Evolutionary conservation across 2,329 filamentous ascomycete genomes (phyloP), one percentile per base, ranked within the genome.

Genomic region (Sporothrix globosa): DNA sequence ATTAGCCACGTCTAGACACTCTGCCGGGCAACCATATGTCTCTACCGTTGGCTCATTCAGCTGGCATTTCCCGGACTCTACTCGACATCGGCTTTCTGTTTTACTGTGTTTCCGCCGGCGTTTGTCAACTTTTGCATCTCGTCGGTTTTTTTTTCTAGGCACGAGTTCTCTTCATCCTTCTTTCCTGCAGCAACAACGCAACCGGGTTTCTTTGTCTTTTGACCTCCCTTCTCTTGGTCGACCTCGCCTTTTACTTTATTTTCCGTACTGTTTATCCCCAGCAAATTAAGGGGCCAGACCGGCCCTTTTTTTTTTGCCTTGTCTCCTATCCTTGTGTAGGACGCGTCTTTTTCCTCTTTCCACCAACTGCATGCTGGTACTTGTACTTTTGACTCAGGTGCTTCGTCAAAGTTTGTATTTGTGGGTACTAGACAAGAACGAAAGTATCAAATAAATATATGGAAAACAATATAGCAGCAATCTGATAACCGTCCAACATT

Each of bases 1-100:
- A 61, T 46, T 63, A 39, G 41, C 58, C 58, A 63, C n/a, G 41
- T 27, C 58, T 63, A 46, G 58, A 63, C n/a, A 34, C 34, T 30
- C 30, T 34, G 34, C 34, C 34, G 34, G 34, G 34, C 34, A 9
- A 1, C 34, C 4, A 9, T 34, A 5, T 34, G 6, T 34, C 34
- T 34, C 7, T 34, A 7, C 34, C 34, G 3, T 34, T 9, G 34
- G 34, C 2, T 34, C 34, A 34, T 34, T 34, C 34, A 34, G 7
- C 34, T 34, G 7, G 6, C 34, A 34, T 34, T 1, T 34, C 34
- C 34, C 34, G 7, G 34, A 6, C 3, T 34, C 7, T 34, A 34
- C 34, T 34, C 34, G 34, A 34, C 7, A 34, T 27, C 56, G 56
- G 56, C 56, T 44, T 44, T 61, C n/a, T n/a, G 30, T 61, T 9